A percentile compares a stretch with the other conserved stretches of the same genome.
Conservation (phyloP, 306 rosid species). For the Cajanus cajan region DNA sequence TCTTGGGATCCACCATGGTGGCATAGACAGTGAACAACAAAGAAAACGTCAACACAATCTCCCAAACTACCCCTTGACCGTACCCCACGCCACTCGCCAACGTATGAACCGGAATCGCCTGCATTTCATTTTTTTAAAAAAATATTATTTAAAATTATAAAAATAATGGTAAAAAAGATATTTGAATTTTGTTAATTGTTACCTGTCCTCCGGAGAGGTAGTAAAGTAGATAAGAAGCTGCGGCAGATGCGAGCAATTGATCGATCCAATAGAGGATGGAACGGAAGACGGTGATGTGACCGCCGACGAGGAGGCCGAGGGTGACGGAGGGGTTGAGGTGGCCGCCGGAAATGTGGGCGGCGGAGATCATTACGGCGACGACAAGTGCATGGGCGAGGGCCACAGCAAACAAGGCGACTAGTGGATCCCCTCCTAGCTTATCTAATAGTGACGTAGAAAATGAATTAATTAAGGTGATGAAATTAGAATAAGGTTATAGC, state of each 20-base stretch:
- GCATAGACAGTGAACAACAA: conserved; percentile 75
- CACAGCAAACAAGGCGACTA: conserved; percentile 61
- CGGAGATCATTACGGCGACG: conserved; percentile 82
- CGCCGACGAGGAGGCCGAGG: conserved; percentile 68
- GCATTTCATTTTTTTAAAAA: not conserved
- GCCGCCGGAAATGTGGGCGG: conserved; percentile 92
- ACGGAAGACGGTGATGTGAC: conserved; percentile 71
- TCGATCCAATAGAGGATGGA: conserved; percentile 81
- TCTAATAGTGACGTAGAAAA: conserved; percentile 49
- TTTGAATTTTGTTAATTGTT: no score
- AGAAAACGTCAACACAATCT: conserved; percentile 72
- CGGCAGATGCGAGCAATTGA: conserved; percentile 65
- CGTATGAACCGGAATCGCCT: conserved; percentile 71
- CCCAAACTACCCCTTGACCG: conserved; percentile 79
- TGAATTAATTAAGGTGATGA: no score
- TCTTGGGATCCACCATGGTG: conserved; percentile 87
- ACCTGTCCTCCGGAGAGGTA: conserved; percentile 69
- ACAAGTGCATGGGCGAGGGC: conserved; percentile 81
- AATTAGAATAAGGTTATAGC: no score
- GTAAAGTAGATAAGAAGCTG: conserved; percentile 59
- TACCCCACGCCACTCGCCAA: conserved; percentile 75
- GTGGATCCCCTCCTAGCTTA: conserved; percentile 51
- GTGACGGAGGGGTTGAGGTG: conserved; percentile 94
- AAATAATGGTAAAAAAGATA: no score
- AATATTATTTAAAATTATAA: no score